phyloP scores from a whole-genome alignment of 177 flowering plant species.

The Vitis hybrid region DNA sequence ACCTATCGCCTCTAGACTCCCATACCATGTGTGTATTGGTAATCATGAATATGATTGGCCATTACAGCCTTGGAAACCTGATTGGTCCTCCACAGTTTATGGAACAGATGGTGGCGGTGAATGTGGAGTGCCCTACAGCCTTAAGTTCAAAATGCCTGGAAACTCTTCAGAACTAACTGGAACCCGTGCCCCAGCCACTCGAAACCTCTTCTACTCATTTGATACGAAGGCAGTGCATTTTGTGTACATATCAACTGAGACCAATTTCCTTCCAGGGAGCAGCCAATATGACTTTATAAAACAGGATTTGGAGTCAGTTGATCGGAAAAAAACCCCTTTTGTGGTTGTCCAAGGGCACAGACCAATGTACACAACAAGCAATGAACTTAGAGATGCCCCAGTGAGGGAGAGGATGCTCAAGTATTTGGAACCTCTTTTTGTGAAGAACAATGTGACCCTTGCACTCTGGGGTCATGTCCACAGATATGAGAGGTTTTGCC shows the following conservation, averaged over 20 bases:
- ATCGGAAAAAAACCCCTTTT: slow-evolving; percentile 75
- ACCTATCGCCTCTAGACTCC: slow-evolving; percentile 77
- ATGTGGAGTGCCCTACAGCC: slow-evolving; percentile 94
- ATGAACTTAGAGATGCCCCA: slow-evolving; percentile 57
- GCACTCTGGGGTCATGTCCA: slow-evolving; percentile 98
- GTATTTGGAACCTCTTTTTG: slow-evolving; percentile 77
- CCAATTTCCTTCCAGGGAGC: slow-evolving; percentile 78
- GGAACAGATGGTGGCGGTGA: slow-evolving; percentile 95
- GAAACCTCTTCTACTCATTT: slow-evolving; percentile 81
- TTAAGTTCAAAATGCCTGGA: slow-evolving; percentile 89
- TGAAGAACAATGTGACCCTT: slow-evolving; percentile 73
- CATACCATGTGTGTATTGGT: slow-evolving; percentile 95
- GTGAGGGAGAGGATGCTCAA: slow-evolving; percentile 58
- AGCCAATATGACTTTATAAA: slow-evolving; percentile 66
- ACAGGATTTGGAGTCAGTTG: slow-evolving; percentile 69
- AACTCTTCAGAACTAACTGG: slow-evolving; percentile 82
- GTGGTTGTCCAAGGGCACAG: slow-evolving; percentile 94
- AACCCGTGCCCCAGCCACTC: slow-evolving; percentile 64
- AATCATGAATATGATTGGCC: slow-evolving; percentile 99
- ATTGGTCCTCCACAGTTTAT: slow-evolving; percentile 59
- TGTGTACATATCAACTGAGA: slow-evolving; percentile 87
- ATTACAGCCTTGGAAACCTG: slow-evolving; percentile 87
- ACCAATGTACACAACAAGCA: slow-evolving; percentile 96
- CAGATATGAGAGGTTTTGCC: slow-evolving; percentile 90
- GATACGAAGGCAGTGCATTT: slow-evolving; percentile 80